Evolutionary conservation across 108 stramenopile genomes (phyloP).

Genomic region (Poteriospumella lacustris): DNA sequence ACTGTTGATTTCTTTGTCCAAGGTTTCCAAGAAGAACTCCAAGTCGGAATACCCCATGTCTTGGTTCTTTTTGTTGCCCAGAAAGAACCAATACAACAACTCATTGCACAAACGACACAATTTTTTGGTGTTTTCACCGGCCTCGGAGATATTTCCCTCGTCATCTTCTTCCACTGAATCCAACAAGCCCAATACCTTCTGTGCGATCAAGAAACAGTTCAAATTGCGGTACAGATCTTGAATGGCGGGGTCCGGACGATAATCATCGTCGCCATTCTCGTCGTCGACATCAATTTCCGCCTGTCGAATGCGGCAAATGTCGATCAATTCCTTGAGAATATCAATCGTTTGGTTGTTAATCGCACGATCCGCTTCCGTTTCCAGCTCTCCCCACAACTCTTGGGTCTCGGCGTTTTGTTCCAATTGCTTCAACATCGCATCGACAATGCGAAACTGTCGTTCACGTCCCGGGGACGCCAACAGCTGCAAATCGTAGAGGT

Average conservation of each 20-base stretch:
- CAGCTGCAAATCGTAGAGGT: constrained; percentile 28
- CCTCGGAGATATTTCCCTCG: constrained; percentile 8
- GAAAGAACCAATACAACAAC: constrained; percentile 37
- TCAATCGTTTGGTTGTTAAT: constrained; percentile 25
- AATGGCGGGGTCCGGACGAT: neutral
- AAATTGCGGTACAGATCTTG: constrained; percentile 37
- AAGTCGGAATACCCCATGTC: constrained; percentile 16
- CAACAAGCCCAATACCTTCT: constrained; percentile 19
- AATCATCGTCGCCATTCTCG: neutral
- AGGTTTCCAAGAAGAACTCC: constrained; percentile 31
- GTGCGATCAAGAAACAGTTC: constrained; percentile 27
- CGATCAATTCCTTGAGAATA: constrained; percentile 27
- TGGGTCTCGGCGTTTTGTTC: constrained; percentile 35
- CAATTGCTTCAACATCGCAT: constrained; percentile 23
- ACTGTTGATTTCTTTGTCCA: constrained; percentile 28
- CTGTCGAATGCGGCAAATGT: neutral
- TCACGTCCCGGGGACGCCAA: constrained; percentile 10
- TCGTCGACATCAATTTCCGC: neutral
- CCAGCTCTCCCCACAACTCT: constrained; percentile 41
- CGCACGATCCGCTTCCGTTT: constrained; percentile 16
- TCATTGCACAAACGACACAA: constrained; percentile 26
- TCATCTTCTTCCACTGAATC: constrained; percentile 20
- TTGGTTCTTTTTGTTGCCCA: constrained; percentile 39
- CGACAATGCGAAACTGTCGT: neutral
- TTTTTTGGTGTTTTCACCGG: constrained; percentile 18